Percentiles rank a stretch among this genome's conserved stretches.
Evolutionary conservation across 2,329 filamentous ascomycete genomes (phyloP).

Genomic region (Sarocladium strictum): DNA sequence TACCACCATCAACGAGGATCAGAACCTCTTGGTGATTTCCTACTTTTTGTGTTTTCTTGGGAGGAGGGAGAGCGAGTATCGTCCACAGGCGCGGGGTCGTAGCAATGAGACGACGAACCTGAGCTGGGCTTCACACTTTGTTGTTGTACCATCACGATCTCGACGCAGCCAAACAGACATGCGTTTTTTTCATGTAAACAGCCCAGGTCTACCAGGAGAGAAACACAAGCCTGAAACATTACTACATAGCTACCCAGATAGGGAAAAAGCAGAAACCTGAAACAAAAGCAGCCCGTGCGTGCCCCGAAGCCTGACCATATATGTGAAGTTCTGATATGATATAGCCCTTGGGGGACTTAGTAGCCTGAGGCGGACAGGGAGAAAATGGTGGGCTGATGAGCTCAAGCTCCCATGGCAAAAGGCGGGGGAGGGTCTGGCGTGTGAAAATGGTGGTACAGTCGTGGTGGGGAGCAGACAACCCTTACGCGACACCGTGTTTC

Average conservation of each 20-base stretch:
- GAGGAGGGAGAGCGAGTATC: background rate
- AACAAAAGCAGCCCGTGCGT: too few relatives aligned
- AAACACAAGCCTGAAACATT: background rate
- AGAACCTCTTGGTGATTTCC: too few relatives aligned
- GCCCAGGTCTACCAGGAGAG: background rate
- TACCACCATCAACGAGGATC: background rate
- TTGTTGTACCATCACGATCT: background rate
- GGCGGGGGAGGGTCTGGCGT: background rate
- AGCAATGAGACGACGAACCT: background rate
- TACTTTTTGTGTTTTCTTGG: background rate
- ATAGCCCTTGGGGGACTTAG: too few relatives aligned
- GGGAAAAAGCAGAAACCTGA: too few relatives aligned
- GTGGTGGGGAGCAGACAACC: background rate
- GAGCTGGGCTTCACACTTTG: background rate
- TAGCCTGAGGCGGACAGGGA: background rate
- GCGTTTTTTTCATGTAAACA: background rate
- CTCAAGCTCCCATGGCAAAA: too few relatives aligned
- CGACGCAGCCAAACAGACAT: background rate
- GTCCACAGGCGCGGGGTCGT: background rate
- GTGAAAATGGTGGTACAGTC: background rate
- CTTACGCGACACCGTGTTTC: conserved; percentile 1
- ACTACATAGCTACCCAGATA: too few relatives aligned
- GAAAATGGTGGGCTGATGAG: background rate
- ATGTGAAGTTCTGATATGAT: too few relatives aligned
- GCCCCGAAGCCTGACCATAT: too few relatives aligned